phyloP scores from a whole-genome alignment of 140 eudicot species.

The Ambrosia hybrid region DNA sequence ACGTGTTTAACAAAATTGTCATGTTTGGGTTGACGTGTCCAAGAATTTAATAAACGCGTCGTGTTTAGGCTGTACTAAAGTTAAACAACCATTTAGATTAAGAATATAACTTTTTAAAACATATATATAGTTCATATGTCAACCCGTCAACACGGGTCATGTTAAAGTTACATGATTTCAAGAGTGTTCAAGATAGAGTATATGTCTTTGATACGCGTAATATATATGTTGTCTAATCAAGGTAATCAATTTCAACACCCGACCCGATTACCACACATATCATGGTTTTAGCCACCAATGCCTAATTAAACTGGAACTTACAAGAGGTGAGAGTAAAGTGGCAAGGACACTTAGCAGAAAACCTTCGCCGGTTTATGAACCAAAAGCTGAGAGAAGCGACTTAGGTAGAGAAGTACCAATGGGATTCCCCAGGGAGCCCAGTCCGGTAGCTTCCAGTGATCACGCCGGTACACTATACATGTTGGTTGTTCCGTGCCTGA shows the following conservation, averaged over 20 bases:
- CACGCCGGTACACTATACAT: constrained; percentile 41
- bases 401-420: constrained; percentile 31
- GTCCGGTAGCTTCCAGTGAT: constrained; percentile 56
- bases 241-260: neutral
- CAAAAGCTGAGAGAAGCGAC: constrained; percentile 50
- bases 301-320: constrained; percentile 11
- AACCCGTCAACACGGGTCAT: neutral
- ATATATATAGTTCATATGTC: too few species aligned
- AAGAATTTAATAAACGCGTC: too few species aligned
- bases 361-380: constrained; percentile 66
- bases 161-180: neutral
- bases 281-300: neutral
- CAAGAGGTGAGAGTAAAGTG: constrained; percentile 55
- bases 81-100: too few species aligned
- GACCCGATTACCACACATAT: neutral
- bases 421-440: constrained; percentile 62
- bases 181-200: neutral
- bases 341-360: constrained; percentile 42
- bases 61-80: too few species aligned
- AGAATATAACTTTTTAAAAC: too few species aligned
- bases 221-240: neutral
- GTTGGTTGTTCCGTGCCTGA: constrained; percentile 55
- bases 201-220: neutral
- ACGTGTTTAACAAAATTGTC: neutral
- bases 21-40: neutral